Evolutionary conservation across 345 rosid genomes (phyloP).

Genomic region (Trapa bicornis): DNA sequence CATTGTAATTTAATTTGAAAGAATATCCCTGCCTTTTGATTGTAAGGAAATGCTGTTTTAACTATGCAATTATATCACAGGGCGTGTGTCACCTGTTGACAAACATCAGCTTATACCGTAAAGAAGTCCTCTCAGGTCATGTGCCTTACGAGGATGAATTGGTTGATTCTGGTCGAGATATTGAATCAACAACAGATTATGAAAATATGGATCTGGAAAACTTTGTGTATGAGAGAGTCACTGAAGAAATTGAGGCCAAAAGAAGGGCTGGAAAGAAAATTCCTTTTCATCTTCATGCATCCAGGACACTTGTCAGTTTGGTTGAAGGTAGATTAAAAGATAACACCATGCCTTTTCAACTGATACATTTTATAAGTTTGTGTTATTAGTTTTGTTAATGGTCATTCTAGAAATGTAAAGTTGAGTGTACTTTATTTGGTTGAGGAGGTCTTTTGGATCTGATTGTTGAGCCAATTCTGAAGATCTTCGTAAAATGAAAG

Average conservation of each 20-base stretch:
- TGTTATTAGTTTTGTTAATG: background rate
- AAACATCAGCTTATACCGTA: constrained; percentile 55
- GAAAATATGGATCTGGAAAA: constrained; percentile 90
- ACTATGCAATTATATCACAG: constrained; percentile 22
- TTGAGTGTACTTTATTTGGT: background rate
- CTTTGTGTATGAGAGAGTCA: constrained; percentile 52
- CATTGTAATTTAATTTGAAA: background rate
- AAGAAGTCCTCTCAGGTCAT: constrained; percentile 53
- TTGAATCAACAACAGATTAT: constrained; percentile 41
- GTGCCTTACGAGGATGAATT: constrained; percentile 33
- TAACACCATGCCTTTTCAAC: background rate
- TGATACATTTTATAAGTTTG: background rate
- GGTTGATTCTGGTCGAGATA: constrained; percentile 40
- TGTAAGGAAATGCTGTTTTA: background rate
- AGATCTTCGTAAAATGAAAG: background rate
- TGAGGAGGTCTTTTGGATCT: background rate
- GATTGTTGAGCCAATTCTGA: background rate
- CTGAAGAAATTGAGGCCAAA: constrained; percentile 58
- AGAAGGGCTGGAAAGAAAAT: constrained; percentile 44
- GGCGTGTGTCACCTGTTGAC: constrained; percentile 81
- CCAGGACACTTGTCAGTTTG: constrained; percentile 44
- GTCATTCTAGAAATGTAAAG: background rate
- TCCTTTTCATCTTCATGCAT: constrained; percentile 81
- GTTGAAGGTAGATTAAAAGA: constrained; percentile 49
- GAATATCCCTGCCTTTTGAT: background rate